Conservation (phyloP, 148 eudicot species). For the Vaccinium darrowii region DNA sequence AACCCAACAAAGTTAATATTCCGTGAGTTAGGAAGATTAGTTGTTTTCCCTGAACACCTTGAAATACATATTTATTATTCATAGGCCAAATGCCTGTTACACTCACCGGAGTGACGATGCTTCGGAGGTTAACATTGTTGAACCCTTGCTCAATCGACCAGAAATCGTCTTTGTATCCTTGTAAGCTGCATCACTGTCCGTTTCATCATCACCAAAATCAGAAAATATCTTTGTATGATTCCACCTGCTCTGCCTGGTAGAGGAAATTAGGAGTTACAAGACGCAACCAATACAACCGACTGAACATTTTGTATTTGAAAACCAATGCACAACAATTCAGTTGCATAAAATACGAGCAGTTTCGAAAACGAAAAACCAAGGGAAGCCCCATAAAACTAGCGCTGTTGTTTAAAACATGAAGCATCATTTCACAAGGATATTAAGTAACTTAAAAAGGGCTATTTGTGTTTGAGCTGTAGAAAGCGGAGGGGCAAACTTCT, state of each 20-base stretch:
- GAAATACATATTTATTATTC: not conserved
- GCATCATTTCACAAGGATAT: not conserved
- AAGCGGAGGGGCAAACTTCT: not conserved
- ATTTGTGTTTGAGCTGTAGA: not conserved
- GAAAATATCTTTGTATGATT: slow-evolving; percentile 89
- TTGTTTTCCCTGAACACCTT: not conserved
- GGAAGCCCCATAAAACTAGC: not conserved
- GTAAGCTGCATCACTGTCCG: slow-evolving; percentile 51
- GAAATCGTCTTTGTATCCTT: slow-evolving; percentile 44
- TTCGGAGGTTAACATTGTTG: slow-evolving; percentile 50
- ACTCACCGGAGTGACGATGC: slow-evolving; percentile 58
- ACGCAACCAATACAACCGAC: not conserved
- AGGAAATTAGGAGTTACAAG: slow-evolving; percentile 6
- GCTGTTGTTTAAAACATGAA: not conserved
- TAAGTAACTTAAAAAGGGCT: not conserved
- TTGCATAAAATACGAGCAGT: not conserved
- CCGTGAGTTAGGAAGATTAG: not conserved
- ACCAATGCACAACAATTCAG: not conserved
- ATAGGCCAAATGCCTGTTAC: not conserved
- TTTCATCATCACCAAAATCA: slow-evolving; percentile 61
- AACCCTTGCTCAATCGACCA: slow-evolving; percentile 51
- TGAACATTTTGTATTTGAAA: not conserved
- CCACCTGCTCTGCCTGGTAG: slow-evolving; percentile 87
- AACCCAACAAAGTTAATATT: not conserved
- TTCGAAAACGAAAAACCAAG: not conserved